These are phyloP conservation scores for Capsicum rhomboideum DNA, from an alignment of 257 asterid species.

Conservation along the genomic window DNA sequence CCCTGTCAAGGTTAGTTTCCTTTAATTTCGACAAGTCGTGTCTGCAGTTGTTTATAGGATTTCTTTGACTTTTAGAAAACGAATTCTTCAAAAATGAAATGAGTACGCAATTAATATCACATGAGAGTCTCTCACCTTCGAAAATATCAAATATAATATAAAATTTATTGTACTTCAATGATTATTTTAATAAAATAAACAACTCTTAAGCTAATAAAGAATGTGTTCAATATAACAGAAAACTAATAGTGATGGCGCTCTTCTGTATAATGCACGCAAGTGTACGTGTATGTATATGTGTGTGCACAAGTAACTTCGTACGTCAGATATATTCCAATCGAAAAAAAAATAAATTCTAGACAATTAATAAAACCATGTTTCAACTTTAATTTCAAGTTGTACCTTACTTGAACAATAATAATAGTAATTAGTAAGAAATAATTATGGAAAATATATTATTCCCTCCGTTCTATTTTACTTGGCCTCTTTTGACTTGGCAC, in stretches of 20 bases:
- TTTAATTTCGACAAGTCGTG: background rate
- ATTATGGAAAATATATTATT: background rate
- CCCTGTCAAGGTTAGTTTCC: constrained; percentile 41
- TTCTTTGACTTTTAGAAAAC: background rate
- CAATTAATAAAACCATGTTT: background rate
- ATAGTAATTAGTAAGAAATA: background rate
- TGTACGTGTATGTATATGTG: background rate
- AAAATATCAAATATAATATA: background rate
- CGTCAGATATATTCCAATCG: background rate
- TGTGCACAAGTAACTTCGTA: background rate
- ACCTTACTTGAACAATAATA: background rate
- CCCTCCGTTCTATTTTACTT: no score
- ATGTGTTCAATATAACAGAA: background rate
- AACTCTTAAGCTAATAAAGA: background rate
- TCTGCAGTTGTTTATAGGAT: background rate
- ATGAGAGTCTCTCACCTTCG: background rate
- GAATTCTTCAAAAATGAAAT: background rate
- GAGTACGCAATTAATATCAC: background rate
- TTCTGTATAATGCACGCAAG: background rate
- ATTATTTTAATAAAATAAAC: background rate
- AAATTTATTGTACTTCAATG: background rate
- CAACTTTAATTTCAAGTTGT: background rate
- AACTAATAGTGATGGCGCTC: background rate
- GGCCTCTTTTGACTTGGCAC: no score
- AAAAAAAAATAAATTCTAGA: background rate